These are phyloP conservation scores for Scheffersomyces segobiensis DNA, from an alignment of 1,139 yeast species.

Conservation along the genomic window DNA sequence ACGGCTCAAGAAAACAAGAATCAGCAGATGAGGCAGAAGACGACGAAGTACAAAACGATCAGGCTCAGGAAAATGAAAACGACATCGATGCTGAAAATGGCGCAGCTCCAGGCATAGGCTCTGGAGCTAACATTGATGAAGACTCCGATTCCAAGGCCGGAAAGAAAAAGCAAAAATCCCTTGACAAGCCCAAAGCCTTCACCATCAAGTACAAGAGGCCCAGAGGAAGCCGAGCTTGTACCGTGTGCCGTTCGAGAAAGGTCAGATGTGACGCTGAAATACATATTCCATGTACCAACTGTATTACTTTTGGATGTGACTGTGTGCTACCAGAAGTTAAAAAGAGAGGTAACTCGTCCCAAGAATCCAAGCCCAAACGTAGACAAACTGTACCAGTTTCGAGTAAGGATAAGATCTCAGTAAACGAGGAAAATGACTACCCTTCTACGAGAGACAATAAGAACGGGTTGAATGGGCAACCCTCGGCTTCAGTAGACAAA, in stretches of 20 bases:
- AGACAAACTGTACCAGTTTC: slow-evolving; percentile 5
- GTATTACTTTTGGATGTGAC: slow-evolving; percentile 75
- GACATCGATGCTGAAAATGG: slow-evolving; percentile 1
- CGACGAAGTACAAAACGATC: background rate
- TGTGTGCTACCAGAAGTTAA: slow-evolving; percentile 65
- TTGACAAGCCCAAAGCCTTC: slow-evolving; percentile 49
- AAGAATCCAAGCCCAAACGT: slow-evolving; percentile 25
- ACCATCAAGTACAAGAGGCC: slow-evolving; percentile 53
- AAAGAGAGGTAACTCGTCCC: slow-evolving; percentile 38
- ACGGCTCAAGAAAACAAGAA: slow-evolving; percentile 1
- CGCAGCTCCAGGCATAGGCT: slow-evolving; percentile 1
- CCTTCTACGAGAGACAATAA: background rate
- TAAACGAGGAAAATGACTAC: background rate
- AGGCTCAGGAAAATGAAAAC: background rate
- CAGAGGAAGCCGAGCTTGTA: slow-evolving; percentile 55
- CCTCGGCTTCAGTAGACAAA: background rate
- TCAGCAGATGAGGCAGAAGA: background rate
- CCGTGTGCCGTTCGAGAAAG: slow-evolving; percentile 67
- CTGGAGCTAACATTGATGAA: slow-evolving; percentile 3
- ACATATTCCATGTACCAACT: slow-evolving; percentile 76
- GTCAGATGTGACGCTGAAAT: slow-evolving; percentile 68
- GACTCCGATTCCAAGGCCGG: slow-evolving; percentile 8
- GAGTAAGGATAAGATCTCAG: background rate
- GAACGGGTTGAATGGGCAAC: background rate
- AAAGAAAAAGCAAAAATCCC: slow-evolving; percentile 3